Evolutionary conservation across 441 rosid genomes (phyloP), one percentile per base, ranked within the genome.

Genomic region (Brassica hybrid): DNA sequence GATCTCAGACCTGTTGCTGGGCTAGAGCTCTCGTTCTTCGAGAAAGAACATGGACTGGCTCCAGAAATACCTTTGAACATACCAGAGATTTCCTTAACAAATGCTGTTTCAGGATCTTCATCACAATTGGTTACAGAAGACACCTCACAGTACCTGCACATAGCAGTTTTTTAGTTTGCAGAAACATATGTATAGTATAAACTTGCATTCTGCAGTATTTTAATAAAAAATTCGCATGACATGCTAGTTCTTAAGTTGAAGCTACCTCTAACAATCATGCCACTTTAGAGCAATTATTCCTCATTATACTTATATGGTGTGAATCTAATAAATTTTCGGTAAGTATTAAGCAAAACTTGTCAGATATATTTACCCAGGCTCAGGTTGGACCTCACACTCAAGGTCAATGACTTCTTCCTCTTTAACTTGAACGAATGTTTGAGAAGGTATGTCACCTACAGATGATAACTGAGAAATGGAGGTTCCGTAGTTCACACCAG

Each of bases 21-120:
- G 72, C 79, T 61, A 18, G 87, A 86, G 85, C 84, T 82, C 48
- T 81, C 84, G 54, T 80, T 81, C 86, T 74, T 88, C 27, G 84
- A 85, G 72, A 75, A 84, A 70, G 87, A 84, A 81, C 83, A 79
- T 27, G 94, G 86, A 82, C 88, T 89, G 67, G 81, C 67, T 68
- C 75, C 67, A 54, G 85, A 70, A 64, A 63, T 77, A 58, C 75
- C 76, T 65, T 81, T 23, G 68, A 82, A 80, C 76, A 80, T 59
- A 73, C 54, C 71, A n/a, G 86, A 84, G 65, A 91, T 86, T 87
- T 92, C 96, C 84, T 83, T 84, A 63, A 90, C 88, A 74, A 84
- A 17, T 48, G 81, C 74, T 74, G 88, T 52, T 65, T 88, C 92
- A 69, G 77, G 85, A 80, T 86, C 97, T 82, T 87, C 95, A 84